Base-by-base conservation (phyloP, 352 stramenopile genomes). In the Discostella stelligera region DNA sequence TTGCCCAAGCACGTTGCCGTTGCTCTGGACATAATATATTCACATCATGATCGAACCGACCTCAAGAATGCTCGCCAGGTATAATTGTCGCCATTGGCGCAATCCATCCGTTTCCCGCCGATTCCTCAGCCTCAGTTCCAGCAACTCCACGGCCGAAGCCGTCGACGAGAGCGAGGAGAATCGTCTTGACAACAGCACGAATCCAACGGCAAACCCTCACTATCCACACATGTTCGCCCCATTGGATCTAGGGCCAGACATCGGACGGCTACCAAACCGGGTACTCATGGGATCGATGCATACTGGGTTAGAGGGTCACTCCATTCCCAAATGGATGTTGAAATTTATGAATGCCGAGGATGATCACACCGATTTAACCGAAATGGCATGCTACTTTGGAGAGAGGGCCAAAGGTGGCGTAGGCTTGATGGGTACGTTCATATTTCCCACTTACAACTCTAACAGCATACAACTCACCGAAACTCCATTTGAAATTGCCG, bases 381-480 rank as follows among this genome's bases (percentile, higher is more conserved):
- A 88, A 52, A 96, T 99, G 83, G 96, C 95, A 4, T 88, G 90
- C 46, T 99, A 98, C 84, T 98, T 98, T 84, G 93, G 92, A 25
- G 93, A 97, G 79, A 90, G 96, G 71, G 96, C 96, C 1, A 93
- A 92, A 69, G 95, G 95, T 18, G 95, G 96, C 54, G 95, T 97
- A 11, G 96, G 95, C 21, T 85, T 99, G 9, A 98, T 98, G 83
- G 93, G 92, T 66, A 18, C 32, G 71, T 79, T 49, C 46, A 32
- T 23, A 55, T 1, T 52, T 41, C 67, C 60, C 59, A 13, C n/a
- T 56, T 37, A 25, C 65, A 14, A 18, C 46, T 46, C 48, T 27
- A 21, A 56, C 9, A 56, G 23, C 5, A 32, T 32, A 32, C 27
- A 32, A 6, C 27, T 6, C 27, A 32, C 27, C 5, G 27, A 32